Evolutionary conservation across 805 yeast species (phyloP), one percentile per base, ranked within the genome.

Genomic region (Starmerella scarabaei): DNA sequence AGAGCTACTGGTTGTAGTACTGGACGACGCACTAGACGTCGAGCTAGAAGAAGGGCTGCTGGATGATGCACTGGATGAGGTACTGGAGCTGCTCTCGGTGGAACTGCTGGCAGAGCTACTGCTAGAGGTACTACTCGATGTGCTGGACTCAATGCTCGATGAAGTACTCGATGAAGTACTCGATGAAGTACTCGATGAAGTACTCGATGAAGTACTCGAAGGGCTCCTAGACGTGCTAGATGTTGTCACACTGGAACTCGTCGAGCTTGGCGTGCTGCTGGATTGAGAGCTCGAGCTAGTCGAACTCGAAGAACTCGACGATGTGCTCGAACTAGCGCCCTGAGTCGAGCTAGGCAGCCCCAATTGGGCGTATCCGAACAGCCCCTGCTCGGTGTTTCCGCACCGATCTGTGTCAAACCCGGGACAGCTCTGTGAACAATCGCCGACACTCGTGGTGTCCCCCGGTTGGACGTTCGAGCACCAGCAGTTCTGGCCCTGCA

Each of bases 401-500:
- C 73, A 69, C 23, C 45, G 48, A 44, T 69, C 72, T 2, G 36
- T n/a, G 0, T 63, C 63, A 43, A 52, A 69, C 0, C 73, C 73
- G 0, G 72, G 71, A 49, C 73, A 69, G 15, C 44, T 35, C 11
- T 53, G 60, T 27, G 54, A 44, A 45, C 73, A 68, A 7, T 50
- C 35, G 12, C 50, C 34, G 9, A 61, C 30, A 21, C 51, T 45
- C 0, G 61, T 62, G 0, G 75, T 63, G 15, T 54, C 48, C 1
- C 52, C 61, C 0, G 83, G 82, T 17, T 66, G 56, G 7, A 51
- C 45, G 50, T 75, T 66, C 5, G 80, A 66, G 53, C 84, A 77
- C 77, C 79, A 77, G 55, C 84, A 77, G 34, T 60, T 29, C 29
- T 58, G 45, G n/a, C 62, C 65, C 47, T 63, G 73, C 28, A 76